Percentiles rank a stretch among this genome's conserved stretches.
These are phyloP conservation scores for Iris pallida DNA, from an alignment of 116 monocot genomes.

Conservation along the genomic window DNA sequence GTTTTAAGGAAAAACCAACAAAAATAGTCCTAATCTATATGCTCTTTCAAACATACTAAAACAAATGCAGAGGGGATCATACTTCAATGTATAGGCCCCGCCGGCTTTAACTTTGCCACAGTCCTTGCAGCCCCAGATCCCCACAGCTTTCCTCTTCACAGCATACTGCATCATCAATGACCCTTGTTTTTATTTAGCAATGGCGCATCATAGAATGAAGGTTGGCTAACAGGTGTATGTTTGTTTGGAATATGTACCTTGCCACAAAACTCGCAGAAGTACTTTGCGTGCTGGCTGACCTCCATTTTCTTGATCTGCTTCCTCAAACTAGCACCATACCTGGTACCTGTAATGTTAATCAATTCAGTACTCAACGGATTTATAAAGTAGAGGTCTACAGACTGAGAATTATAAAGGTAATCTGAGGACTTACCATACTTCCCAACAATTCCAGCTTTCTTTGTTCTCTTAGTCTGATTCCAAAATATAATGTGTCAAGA, in stretches of 20 bases:
- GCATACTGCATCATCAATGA: conserved; percentile 44
- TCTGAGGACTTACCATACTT: conserved; percentile 43
- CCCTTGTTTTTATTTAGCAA: neutral
- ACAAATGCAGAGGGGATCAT: neutral
- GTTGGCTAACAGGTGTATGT: neutral
- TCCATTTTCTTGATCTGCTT: conserved; percentile 79
- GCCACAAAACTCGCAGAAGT: conserved; percentile 67
- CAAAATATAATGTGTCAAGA: neutral
- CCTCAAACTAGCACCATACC: conserved; percentile 72
- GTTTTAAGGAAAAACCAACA: too few species aligned
- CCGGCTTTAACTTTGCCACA: conserved; percentile 69
- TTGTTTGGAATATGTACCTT: conserved; percentile 26
- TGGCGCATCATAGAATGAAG: neutral
- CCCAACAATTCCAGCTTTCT: conserved; percentile 65
- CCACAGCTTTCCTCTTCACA: conserved; percentile 67
- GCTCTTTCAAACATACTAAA: neutral
- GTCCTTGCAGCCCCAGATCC: conserved; percentile 77
- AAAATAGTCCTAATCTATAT: too few species aligned
- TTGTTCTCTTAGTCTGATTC: conserved; percentile 50
- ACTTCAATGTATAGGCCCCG: conserved; percentile 46
- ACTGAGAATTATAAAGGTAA: too few species aligned
- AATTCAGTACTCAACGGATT: neutral
- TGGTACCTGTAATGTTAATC: conserved; percentile 28
- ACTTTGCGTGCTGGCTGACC: conserved; percentile 63
- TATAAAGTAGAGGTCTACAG: neutral